Base-by-base conservation (phyloP, 352 stramenopile genomes). In the Phytophthora brassicae region DNA sequence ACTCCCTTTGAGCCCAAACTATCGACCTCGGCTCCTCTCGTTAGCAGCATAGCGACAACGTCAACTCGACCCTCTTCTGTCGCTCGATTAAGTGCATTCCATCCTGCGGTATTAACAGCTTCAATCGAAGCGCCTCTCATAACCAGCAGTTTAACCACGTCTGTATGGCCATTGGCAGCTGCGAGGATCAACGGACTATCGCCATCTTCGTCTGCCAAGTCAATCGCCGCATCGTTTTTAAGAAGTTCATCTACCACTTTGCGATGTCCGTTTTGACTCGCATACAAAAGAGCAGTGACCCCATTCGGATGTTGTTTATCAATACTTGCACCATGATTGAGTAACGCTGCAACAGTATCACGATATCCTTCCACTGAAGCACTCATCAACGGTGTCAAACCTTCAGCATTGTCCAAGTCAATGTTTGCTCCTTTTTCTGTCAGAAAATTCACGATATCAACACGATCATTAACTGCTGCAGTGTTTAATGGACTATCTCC, bases 121-220 rank as follows among this genome's bases (percentile, higher is more conserved):
- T 47, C 19, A 29, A 31, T 9, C 17, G 41, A 31, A 19, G 41
- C 41, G 7, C 19, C 41, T 6, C 11, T 47, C 13, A 13, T 47
- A 12, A 14, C 8, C 19, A 52, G 19, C 5, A 57, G 33, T 20
- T 47, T 17, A 9, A 47, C 49, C 1, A 57, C n/a, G 20, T 19
- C 35, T 12, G 11, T 1, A 39, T 47, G 12, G 2, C 49, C 49
- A n/a, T 16, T 12, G 12, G 45, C 11, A 3, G 56, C 56, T 33
- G 56, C 45, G 2, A 13, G 38, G 28, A 64, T 64, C 6, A 64
- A 35, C 3, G 56, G 38, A 33, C n/a, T 52, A 31, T 56, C 19
- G 8, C 46, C 56, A 17, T 33, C 26, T 6, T 19, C 7, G 16
- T 57, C 56, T 17, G 44, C 6, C 13, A 41, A 36, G 26, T 31